Evolutionary conservation across 163 green algal species (phyloP).

Genomic region (Volvox carteri): DNA sequence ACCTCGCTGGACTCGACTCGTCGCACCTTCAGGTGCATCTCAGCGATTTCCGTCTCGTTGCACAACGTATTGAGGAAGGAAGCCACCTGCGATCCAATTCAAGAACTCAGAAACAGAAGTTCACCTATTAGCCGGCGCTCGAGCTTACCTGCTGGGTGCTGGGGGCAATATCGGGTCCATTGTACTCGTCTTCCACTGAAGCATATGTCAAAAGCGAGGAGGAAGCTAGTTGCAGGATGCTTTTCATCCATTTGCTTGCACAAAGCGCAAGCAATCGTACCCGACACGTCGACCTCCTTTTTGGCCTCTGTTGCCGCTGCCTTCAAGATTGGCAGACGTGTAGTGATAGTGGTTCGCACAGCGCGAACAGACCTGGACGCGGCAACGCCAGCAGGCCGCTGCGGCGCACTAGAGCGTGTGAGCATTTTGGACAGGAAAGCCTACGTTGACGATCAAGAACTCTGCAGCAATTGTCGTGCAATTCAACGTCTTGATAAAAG

Average conservation of each 20-base stretch:
- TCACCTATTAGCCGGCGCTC: not conserved
- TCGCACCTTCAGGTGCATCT: conserved; percentile 83
- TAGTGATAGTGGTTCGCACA: not conserved
- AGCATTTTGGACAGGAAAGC: conserved; percentile 17
- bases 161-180: conserved; percentile 38
- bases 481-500: too few species aligned
- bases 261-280: conserved; percentile 24
- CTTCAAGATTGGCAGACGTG: conserved; percentile 10
- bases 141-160: conserved; percentile 50
- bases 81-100: conserved; percentile 69
- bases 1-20: not conserved
- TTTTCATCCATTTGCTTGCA: not conserved
- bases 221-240: too few species aligned
- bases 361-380: not conserved
- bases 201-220: too few species aligned
- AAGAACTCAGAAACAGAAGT: not conserved
- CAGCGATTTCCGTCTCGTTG: conserved; percentile 86
- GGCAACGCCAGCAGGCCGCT: conserved; percentile 42
- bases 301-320: conserved; percentile 24
- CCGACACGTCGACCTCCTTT: conserved; percentile 32
- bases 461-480: too few species aligned
- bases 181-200: conserved; percentile 50
- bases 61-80: conserved; percentile 79
- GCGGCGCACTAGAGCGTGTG: conserved; percentile 29
- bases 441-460: not conserved